phyloP scores from a whole-genome alignment of 1,284 basidiomycete genomes.

The Ceratobasidium sp. region DNA sequence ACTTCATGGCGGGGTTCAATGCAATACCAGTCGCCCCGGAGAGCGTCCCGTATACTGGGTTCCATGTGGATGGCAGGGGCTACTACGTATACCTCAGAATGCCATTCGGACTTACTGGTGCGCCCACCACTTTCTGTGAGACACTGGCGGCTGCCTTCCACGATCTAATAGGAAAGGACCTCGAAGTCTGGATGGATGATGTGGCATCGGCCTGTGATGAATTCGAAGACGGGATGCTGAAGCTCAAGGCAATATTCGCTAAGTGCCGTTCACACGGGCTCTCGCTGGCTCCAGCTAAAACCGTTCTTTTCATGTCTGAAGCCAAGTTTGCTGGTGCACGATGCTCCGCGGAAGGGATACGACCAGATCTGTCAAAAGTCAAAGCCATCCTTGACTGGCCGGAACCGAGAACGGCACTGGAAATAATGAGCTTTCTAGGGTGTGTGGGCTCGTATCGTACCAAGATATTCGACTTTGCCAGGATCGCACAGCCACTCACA shows the following conservation, averaged over 20 bases:
- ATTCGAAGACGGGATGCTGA: constrained; percentile 45
- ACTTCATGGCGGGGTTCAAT: constrained; percentile 53
- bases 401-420: constrained; percentile 45
- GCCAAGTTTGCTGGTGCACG: constrained; percentile 49
- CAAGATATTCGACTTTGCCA: constrained; percentile 48
- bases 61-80: constrained; percentile 54
- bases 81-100: constrained; percentile 51
- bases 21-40: constrained; percentile 46
- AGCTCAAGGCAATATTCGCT: constrained; percentile 44
- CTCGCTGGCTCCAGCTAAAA: constrained; percentile 49
- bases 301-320: constrained; percentile 48
- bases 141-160: constrained; percentile 50
- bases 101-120: constrained; percentile 55
- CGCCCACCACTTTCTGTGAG: constrained; percentile 52
- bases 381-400: constrained; percentile 51
- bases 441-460: constrained; percentile 47
- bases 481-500: constrained; percentile 46
- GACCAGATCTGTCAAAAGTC: constrained; percentile 49
- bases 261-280: constrained; percentile 43
- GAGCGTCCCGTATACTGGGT: constrained; percentile 49
- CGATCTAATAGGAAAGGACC: constrained; percentile 53
- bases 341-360: constrained; percentile 48
- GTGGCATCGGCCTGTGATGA: constrained; percentile 47
- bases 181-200: constrained; percentile 54
- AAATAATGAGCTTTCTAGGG: constrained; percentile 45